A percentile compares a stretch with the other conserved stretches of the same genome.
These are phyloP conservation scores for Pythium insidiosum DNA, from an alignment of 352 stramenopile species.

Conservation along the genomic window DNA sequence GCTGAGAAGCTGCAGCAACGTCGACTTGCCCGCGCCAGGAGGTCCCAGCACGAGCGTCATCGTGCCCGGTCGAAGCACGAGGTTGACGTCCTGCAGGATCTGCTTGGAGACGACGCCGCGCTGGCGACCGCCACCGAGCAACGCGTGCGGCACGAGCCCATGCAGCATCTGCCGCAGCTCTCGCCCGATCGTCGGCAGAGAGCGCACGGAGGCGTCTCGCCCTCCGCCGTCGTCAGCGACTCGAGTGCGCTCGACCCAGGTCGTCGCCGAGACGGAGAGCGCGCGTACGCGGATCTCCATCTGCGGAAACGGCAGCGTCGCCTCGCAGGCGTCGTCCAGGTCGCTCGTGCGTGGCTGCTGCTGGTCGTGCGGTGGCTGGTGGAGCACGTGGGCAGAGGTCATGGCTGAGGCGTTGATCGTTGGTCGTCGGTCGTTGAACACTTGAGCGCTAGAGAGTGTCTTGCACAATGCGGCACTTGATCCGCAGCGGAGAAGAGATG, in stretches of 20 bases:
- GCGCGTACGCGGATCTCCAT: conserved; percentile 28
- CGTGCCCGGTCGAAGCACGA: conserved; percentile 17
- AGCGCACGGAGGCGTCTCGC: background rate
- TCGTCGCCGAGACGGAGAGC: conserved; percentile 22
- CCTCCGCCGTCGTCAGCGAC: no score
- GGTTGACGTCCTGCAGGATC: conserved; percentile 20
- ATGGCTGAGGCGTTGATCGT: no score
- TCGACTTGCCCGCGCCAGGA: conserved; percentile 14
- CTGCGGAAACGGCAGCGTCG: background rate
- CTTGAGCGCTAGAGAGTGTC: no score
- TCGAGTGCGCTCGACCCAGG: no score
- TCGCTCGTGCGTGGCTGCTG: no score
- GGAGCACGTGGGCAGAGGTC: no score
- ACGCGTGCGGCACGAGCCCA: background rate
- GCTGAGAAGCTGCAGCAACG: no score
- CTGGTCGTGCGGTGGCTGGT: no score
- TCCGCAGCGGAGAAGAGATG: no score
- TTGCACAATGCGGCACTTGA: no score
- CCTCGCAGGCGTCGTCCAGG: background rate
- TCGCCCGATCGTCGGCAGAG: conserved; percentile 8
- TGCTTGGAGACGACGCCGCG: conserved; percentile 8
- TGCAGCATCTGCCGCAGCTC: background rate
- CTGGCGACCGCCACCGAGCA: no score
- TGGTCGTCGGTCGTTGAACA: no score
- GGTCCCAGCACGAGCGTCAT: conserved; percentile 21